Conservation (phyloP, 177 flowering plant species). For the Vitis hybrid region DNA sequence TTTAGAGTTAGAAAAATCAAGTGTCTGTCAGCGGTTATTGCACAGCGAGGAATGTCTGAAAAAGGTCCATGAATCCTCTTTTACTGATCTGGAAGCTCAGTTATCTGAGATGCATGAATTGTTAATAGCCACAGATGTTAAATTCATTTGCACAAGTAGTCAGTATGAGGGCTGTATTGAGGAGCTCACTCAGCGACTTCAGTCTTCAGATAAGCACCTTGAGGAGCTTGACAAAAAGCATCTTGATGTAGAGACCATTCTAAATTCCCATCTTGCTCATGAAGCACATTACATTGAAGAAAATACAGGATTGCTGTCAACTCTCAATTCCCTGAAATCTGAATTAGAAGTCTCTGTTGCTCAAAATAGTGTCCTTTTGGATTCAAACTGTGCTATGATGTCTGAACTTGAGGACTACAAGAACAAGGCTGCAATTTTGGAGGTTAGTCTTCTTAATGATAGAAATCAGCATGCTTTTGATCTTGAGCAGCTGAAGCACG, state of each 20-base stretch:
- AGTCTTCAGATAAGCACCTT: conserved; percentile 28
- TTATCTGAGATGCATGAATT: conserved; percentile 41
- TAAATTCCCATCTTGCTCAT: conserved; percentile 35
- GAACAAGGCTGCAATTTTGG: conserved; percentile 26
- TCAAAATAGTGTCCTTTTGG: conserved; percentile 41
- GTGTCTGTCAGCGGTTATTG: conserved; percentile 26
- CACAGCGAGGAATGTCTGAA: conserved; percentile 35
- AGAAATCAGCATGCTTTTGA: conserved; percentile 24
- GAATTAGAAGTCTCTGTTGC: conserved; percentile 49
- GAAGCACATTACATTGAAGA: conserved; percentile 51
- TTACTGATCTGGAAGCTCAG: conserved; percentile 44
- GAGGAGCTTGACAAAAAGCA: conserved; percentile 45
- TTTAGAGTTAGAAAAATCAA: conserved; percentile 54
- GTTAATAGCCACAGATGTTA: conserved; percentile 58
- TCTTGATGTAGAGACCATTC: conserved; percentile 35
- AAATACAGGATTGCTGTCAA: conserved; percentile 38
- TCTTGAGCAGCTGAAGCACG: conserved; percentile 42
- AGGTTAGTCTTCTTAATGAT: conserved; percentile 12
- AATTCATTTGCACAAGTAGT: conserved; percentile 32
- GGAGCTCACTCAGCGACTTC: conserved; percentile 44
- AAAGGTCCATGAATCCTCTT: conserved; percentile 27
- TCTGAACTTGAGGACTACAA: conserved; percentile 47
- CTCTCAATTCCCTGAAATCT: conserved; percentile 41
- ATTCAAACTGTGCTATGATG: conserved; percentile 23
- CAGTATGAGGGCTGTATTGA: conserved; percentile 39